A percentile compares a stretch with the other conserved stretches of the same genome.
Evolutionary conservation across 2,329 filamentous ascomycete genomes (phyloP).

Genomic region (Alternaria conjuncta): DNA sequence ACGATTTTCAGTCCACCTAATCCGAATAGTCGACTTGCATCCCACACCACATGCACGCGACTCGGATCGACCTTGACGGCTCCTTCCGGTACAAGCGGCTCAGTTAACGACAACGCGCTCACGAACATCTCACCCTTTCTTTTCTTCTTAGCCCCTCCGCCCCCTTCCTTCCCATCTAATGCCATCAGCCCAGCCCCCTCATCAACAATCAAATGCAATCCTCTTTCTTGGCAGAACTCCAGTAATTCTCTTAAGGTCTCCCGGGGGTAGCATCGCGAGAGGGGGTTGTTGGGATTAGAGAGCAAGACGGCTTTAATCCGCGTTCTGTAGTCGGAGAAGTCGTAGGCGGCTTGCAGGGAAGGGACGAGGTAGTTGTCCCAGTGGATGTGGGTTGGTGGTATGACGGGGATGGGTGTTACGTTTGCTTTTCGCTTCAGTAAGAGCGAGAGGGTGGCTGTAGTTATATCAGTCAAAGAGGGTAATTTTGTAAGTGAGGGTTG

Average conservation of each 20-base stretch:
- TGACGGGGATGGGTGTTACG: conserved; percentile 37
- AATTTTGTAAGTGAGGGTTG: not conserved
- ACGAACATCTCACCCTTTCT: conserved; percentile 22
- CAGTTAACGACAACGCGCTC: conserved; percentile 34
- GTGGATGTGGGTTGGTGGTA: conserved; percentile 37
- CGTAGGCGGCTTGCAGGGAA: conserved; percentile 39
- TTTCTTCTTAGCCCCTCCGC: not conserved
- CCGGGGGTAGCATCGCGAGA: conserved; percentile 34
- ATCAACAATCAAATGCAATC: conserved; percentile 38
- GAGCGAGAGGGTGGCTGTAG: not conserved
- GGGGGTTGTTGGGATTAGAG: conserved; percentile 38
- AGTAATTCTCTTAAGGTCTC: conserved; percentile 36
- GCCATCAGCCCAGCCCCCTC: conserved; percentile 32
- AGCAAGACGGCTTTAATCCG: conserved; percentile 41
- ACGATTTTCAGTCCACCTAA: conserved; percentile 37
- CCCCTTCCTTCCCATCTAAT: conserved; percentile 13
- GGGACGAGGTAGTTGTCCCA: conserved; percentile 42
- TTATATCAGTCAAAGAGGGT: not conserved
- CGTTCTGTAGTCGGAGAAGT: conserved; percentile 33
- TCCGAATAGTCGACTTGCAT: conserved; percentile 40
- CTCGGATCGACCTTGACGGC: conserved; percentile 43
- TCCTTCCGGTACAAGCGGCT: conserved; percentile 34
- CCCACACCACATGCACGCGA: conserved; percentile 42
- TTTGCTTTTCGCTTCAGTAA: conserved; percentile 29
- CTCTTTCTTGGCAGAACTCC: conserved; percentile 42